Conservation (phyloP, 192 early-diverging fungal species). For the Backusella westeae region DNA sequence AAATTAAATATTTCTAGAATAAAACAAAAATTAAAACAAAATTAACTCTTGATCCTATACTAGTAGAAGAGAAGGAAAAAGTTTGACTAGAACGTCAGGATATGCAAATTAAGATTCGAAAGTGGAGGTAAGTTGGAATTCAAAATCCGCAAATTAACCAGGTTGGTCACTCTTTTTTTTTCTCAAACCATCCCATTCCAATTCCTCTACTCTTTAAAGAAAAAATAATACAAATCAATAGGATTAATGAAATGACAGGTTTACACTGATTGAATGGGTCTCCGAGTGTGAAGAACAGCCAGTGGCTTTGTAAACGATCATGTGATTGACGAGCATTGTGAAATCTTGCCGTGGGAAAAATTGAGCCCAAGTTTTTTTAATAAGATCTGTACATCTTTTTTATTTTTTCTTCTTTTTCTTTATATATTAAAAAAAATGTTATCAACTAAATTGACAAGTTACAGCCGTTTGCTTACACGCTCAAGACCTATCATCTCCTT, state of each 20-base stretch:
- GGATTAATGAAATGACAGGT: background rate
- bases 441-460: background rate
- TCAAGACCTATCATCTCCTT: background rate
- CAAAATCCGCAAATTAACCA: background rate
- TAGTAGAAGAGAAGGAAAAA: too few species aligned
- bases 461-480: background rate
- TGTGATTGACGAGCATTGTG: background rate
- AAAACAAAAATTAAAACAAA: too few species aligned
- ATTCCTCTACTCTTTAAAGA: background rate
- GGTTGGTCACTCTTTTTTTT: background rate
- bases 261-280: background rate
- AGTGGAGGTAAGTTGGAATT: background rate
- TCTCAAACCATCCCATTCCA: background rate
- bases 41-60: too few species aligned
- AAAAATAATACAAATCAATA: background rate
- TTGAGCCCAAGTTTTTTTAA: background rate
- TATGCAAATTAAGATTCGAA: background rate
- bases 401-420: slow-evolving; percentile 5
- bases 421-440: background rate
- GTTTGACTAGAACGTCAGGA: background rate
- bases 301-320: background rate
- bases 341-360: slow-evolving; percentile 21
- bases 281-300: background rate
- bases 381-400: background rate
- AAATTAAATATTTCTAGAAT: too few species aligned